A percentile compares a stretch with the other conserved stretches of the same genome.
phyloP scores from a whole-genome alignment of 1,284 basidiomycete genomes.

The Peniophora sp. region DNA sequence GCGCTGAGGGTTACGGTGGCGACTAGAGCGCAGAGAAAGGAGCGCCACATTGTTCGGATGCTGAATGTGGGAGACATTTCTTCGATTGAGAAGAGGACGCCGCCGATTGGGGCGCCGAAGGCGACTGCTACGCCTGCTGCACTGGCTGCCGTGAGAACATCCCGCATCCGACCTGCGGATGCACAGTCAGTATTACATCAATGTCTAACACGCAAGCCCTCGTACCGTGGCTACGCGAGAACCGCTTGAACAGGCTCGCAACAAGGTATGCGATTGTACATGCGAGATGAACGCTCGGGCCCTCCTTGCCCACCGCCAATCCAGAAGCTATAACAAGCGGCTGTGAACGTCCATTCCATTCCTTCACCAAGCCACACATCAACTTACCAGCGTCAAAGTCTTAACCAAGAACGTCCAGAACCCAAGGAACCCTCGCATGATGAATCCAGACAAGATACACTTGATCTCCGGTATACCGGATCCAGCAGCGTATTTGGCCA shows the following conservation, averaged over 20 bases:
- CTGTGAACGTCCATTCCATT: constrained; percentile 31
- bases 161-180: constrained; percentile 82
- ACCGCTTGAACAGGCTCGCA: constrained; percentile 74
- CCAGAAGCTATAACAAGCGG: constrained; percentile 97
- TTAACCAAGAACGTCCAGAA: constrained; percentile 89
- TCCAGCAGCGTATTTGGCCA: constrained; percentile 94
- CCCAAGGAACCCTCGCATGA: constrained; percentile 93
- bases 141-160: constrained; percentile 91
- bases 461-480: constrained; percentile 99
- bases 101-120: constrained; percentile 96
- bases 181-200: background rate
- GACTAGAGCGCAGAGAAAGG: constrained; percentile 94
- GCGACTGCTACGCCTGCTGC: constrained; percentile 97
- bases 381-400: constrained; percentile 78
- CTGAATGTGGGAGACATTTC: constrained; percentile 98
- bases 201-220: constrained; percentile 6
- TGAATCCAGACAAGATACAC: constrained; percentile 94
- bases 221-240: constrained; percentile 83
- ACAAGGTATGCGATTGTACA: constrained; percentile 90
- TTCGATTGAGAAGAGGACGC: constrained; percentile 89
- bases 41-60: constrained; percentile 97
- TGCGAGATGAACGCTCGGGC: constrained; percentile 96
- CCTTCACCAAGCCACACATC: background rate
- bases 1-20: constrained; percentile 94
- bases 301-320: constrained; percentile 96